Conservation (phyloP, 2,329 filamentous ascomycete species). For the Aspergillus texensis region DNA sequence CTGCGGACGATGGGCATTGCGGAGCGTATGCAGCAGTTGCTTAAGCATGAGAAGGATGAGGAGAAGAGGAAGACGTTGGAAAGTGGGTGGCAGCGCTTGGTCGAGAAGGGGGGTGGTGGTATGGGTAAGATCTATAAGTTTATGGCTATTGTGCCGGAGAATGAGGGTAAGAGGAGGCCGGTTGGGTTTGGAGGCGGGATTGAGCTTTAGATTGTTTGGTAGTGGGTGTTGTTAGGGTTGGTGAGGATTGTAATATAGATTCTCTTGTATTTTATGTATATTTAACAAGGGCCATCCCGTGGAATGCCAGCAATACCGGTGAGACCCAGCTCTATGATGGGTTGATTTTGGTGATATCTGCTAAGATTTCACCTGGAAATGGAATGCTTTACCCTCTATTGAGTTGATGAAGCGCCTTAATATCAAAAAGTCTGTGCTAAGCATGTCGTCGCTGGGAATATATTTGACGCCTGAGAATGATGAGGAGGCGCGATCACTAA, state of each 20-base stretch:
- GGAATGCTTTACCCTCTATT: too few relatives aligned
- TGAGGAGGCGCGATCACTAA: too few relatives aligned
- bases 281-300: too few relatives aligned
- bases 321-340: too few relatives aligned
- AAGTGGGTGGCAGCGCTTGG: conserved; percentile 74
- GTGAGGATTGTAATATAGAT: not conserved
- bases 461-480: too few relatives aligned
- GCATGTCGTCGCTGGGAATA: too few relatives aligned
- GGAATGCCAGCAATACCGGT: too few relatives aligned
- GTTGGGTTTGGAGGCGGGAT: conserved; percentile 85
- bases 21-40: conserved; percentile 71
- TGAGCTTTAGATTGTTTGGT: conserved; percentile 9
- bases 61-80: conserved; percentile 66
- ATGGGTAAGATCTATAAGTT: conserved; percentile 97
- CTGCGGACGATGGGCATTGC: conserved; percentile 79
- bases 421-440: too few relatives aligned
- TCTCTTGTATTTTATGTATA: not conserved
- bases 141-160: conserved; percentile 85
- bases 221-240: not conserved
- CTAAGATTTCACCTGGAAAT: too few relatives aligned
- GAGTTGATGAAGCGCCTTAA: too few relatives aligned
- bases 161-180: conserved; percentile 70
- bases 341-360: too few relatives aligned
- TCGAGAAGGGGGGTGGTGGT: conserved; percentile 78
- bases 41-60: conserved; percentile 53